phyloP scores from a whole-genome alignment of 257 asterid species.

The Solanum bulbocastanum region DNA sequence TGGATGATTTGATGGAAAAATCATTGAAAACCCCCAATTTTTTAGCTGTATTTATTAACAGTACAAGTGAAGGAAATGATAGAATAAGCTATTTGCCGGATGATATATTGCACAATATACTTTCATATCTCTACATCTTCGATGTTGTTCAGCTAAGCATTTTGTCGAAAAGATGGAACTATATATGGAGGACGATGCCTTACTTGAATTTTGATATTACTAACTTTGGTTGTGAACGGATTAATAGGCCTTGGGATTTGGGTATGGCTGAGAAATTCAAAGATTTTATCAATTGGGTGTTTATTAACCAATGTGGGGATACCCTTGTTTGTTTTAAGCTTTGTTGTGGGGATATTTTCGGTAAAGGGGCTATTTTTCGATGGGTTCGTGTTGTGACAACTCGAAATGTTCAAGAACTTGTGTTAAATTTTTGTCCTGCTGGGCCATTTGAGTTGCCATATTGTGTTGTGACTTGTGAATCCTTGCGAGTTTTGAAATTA shows the following conservation, averaged over 20 bases:
- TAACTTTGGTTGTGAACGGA: background rate
- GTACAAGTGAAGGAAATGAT: background rate
- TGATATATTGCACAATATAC: background rate
- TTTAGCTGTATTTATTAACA: background rate
- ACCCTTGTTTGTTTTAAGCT: background rate
- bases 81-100: background rate
- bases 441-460: background rate
- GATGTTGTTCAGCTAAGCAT: background rate
- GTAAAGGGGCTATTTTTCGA: background rate
- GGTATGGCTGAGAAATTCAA: background rate
- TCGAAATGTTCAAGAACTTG: slow-evolving; percentile 5
- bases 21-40: background rate
- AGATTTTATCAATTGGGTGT: slow-evolving; percentile 1
- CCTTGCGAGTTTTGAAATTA: slow-evolving; percentile 6
- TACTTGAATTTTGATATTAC: background rate
- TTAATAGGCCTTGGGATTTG: background rate
- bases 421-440: background rate
- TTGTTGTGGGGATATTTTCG: background rate
- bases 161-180: background rate
- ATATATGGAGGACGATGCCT: background rate
- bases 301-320: background rate
- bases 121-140: background rate
- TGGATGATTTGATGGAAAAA: background rate
- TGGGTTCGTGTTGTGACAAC: background rate
- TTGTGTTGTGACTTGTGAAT: background rate